Base-by-base conservation (phyloP, 495 filamentous ascomycete genomes). In the Sordaria brevicollis region DNA sequence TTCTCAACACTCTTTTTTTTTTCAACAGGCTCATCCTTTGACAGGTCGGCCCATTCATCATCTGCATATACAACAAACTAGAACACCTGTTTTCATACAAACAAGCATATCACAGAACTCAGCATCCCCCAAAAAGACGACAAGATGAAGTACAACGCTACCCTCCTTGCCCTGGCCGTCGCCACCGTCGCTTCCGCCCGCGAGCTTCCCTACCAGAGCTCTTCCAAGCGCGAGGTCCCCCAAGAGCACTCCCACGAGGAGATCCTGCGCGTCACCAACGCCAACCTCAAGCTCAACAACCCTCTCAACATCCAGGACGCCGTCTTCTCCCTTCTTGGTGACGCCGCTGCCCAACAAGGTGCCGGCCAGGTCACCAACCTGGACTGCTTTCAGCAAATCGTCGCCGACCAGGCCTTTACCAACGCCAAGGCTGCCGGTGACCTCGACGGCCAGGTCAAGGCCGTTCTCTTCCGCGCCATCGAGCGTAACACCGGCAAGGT, bases 321-420 rank as follows among this genome's bases (percentile, higher is more conserved):
- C 41, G 85, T 90, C 71, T 91, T 91, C 73, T 86, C 83, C 68
- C 86, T 90, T 8, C 83, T 90, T 31, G 89, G 89, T 69, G 85
- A 88, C 72, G 81, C 79, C 5, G 87, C 89, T n/a, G 89, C 85
- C 19, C 81, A 82, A 25, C 71, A 74, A 7, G 89, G 88, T 21
- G 86, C 86, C 29, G 87, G 87, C 33, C 78, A 79, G 35, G 87
- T 90, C 71, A 74, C 81, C 29, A 85, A 90, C 73, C 71, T 85
- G 49, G 87, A 89, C 79, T 91, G 89, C 75, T 83, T 91, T 25
- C 87, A 90, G 75, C 88, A 90, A 77, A 87, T 86, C 66, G 83
- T 86, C 29, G 89, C 89, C 66, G 89, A 90, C 79, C 88, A 88
- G 77, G 89, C 89, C 72, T 90, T 90, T 77, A 89, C 89, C 76